phyloP scores from a whole-genome alignment of 2,329 filamentous ascomycete genomes.

The Incumbomyces lentus region DNA sequence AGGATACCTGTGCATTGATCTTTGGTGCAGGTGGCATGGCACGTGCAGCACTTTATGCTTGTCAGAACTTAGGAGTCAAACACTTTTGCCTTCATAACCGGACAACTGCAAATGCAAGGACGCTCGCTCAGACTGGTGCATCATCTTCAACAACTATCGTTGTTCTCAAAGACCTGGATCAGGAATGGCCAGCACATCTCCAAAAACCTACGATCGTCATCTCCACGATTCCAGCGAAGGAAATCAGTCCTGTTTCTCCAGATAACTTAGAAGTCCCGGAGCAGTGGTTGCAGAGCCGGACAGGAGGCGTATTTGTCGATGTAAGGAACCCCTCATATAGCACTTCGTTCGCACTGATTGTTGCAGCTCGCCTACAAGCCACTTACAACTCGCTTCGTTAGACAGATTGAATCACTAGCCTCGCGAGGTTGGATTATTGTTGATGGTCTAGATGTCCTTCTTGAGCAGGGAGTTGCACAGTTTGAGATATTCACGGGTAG shows the following conservation, averaged over 20 bases:
- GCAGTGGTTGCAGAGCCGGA: slow-evolving; percentile 19
- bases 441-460: slow-evolving; percentile 22
- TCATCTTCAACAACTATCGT: not conserved
- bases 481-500: slow-evolving; percentile 20
- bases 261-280: slow-evolving; percentile 13
- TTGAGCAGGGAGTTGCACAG: slow-evolving; percentile 21
- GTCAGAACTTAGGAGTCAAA: slow-evolving; percentile 19
- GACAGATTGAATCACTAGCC: slow-evolving; percentile 40
- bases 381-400: slow-evolving; percentile 57
- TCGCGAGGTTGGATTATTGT: slow-evolving; percentile 9
- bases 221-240: no score
- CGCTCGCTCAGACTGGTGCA: slow-evolving; percentile 7
- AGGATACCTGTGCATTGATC: slow-evolving; percentile 18
- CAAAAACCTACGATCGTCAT: slow-evolving; percentile 13
- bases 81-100: slow-evolving; percentile 24
- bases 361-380: slow-evolving; percentile 51
- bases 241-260: slow-evolving; percentile 11
- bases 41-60: slow-evolving; percentile 23
- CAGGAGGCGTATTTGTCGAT: slow-evolving; percentile 21
- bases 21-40: slow-evolving; percentile 19
- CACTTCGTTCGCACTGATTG: not conserved
- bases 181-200: slow-evolving; percentile 16
- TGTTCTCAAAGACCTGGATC: slow-evolving; percentile 9
- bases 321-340: slow-evolving; percentile 7
- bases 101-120: slow-evolving; percentile 13